Evolutionary conservation across 768 basidiomycete species (phyloP), one percentile per base, ranked within the genome.

Genomic region (Leccinum variicolor): DNA sequence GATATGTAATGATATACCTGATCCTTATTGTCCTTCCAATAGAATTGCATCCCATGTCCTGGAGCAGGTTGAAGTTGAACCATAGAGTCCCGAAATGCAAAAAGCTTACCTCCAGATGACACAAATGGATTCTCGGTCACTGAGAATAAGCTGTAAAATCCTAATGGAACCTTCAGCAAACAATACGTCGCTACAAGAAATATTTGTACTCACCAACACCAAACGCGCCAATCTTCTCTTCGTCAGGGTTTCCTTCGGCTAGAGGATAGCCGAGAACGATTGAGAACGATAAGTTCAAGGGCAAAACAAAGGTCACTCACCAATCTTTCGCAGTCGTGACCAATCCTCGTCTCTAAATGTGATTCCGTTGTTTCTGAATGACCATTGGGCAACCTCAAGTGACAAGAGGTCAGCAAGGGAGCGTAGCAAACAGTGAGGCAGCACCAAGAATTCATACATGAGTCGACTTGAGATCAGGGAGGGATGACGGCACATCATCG

Each of bases 11-110:
- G 39, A 25, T 36, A 19, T 61, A 87, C 87, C 77, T 94, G 92
- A 66, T 94, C 92, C 65, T 90, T 92, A 64, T 89, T 89, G 66
- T 90, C 91, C 69, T 93, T 94, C 93, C 93, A 98, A 69, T 95
- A 91, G 70, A 97, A 98, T 0, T 86, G 89, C 94, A 96, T 96
- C 85, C 92, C 94, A 67, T 90, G 83, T 31, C 85, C 93, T 82
- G 41, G 11, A 21, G 41, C 11, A 68, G 59, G 50, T 62, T 25
- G 41, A 59, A 29, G 25, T 19, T 55, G 14, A 52, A 58, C 7
- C 25, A 43, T n/a, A n/a, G 29, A 15, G 4, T 2, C 2, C 25
- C 4, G 15, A 25, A 46, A 29, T 43, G 41, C 11, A 29, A 3
- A 41, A 33, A 63, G 73, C 57, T 52, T 68, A 87, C 88, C 83